Evolutionary conservation across 2,329 filamentous ascomycete species (phyloP), one percentile per base, ranked within the genome.

Genomic region (Ambrosiella beaveri): DNA sequence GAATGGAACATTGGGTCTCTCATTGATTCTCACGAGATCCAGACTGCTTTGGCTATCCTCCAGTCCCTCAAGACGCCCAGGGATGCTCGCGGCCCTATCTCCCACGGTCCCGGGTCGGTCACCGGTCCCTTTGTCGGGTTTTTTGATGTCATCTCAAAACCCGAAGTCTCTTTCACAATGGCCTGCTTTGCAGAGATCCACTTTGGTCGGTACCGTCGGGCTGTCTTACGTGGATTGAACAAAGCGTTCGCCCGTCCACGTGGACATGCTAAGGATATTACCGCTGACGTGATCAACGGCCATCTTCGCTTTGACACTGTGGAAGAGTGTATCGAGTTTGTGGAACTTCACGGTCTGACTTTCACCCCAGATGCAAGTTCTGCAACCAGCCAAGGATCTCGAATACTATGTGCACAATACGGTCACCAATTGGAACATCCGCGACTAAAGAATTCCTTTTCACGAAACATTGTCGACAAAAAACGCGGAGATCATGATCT

Each of bases 161-260:
- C 72, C 0, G 68, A 71, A 13, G 76, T 83, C 1, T 84, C 82
- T 0, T 85, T 85, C 64, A 83, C 80, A 1, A 83, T 85, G 79
- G 82, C 81, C 12, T 85, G 82, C 63, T 77, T 85, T 61, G 81
- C 81, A 6, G 81, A 85, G 64, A 78, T 81, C n/a, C 80, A 83
- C 64, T 84, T 85, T 59, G 77, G 78, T 45, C 72, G 74, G 40
- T 70, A 84, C 38, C 79, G 82, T 45, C 78, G 79, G 57, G 73
- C 75, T 11, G 76, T 82, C 13, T 66, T 85, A 15, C 74, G 74
- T 57, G 75, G 76, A 13, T 69, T 84, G 19, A 74, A 77, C 55
- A 73, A 70, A 57, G 73, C 77, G 1, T 79, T 82, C 61, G 72
- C 76, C 1, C 74, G 80, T 59, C 77, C 77, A 27, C 74, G 78